Base-by-base conservation (phyloP, 2,329 filamentous ascomycete species). In the Lasiodiplodia sp. region DNA sequence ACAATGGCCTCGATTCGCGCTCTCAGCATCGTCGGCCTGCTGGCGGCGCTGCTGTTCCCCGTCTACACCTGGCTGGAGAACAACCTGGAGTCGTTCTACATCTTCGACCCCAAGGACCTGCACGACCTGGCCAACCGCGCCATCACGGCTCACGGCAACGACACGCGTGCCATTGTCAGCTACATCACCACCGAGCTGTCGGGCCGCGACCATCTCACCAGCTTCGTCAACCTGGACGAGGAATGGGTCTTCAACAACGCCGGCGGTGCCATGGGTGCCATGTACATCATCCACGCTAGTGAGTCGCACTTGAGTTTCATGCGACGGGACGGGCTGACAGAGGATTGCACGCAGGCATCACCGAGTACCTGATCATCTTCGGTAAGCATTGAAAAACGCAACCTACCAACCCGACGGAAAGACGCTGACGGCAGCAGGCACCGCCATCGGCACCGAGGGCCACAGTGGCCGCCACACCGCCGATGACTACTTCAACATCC, bases 181-280 rank as follows among this genome's bases (percentile, higher is more conserved):
- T 89, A 87, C 81, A 94, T 96, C 72, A 88, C 92, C 64, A 76
- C 82, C 70, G 89, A 93, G 81, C 85, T 96, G 67, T 83, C 84
- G 3, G 55, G 56, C 40, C 62, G 68, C 28, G 72, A 68, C 40
- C 56, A 63, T 14, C 64, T 69, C n/a, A 66, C 49, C 25, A 62
- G 68, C 53, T 71, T 92, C 79, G 76, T 95, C 76, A 93, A 91
- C 82, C 78, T 87, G 67, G 83, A 91, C 69, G 88, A 95, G 82
- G 91, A 95, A 80, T 97, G 93, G 93, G 86, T 96, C 56, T 95
- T 97, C 76, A 97, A 96, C 85, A 96, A 96, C 76, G 93, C 93
- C 64, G 93, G 93, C 65, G 93, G 93, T 71, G 93, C 93, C 65
- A 97, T 96, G 93, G 93, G 93, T 68, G 92, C 87, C 76, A 96